Percentiles rank a stretch among this genome's conserved stretches.
These are phyloP conservation scores for Pichiaceae sp. DNA, from an alignment of 1,139 yeast species.

Conservation along the genomic window DNA sequence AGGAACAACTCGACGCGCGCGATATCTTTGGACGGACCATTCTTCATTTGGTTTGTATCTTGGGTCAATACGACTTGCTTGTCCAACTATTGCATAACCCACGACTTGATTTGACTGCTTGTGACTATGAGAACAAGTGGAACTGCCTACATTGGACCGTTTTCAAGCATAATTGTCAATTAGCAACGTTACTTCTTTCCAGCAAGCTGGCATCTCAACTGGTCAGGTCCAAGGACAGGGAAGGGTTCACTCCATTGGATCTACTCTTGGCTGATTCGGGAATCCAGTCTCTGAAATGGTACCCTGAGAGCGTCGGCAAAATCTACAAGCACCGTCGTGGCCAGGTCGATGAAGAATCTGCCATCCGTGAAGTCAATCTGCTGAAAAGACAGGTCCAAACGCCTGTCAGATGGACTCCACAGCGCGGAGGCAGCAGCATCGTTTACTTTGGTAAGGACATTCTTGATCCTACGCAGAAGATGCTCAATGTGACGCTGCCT, in stretches of 20 bases:
- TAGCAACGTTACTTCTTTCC: slow-evolving; percentile 41
- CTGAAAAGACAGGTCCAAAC: slow-evolving; percentile 7
- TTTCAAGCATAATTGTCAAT: slow-evolving; percentile 47
- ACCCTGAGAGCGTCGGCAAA: slow-evolving; percentile 36
- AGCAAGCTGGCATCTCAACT: slow-evolving; percentile 27
- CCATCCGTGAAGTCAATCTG: slow-evolving; percentile 21
- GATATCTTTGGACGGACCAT: slow-evolving; percentile 73
- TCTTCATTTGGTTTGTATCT: slow-evolving; percentile 48
- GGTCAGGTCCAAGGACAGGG: slow-evolving; percentile 56
- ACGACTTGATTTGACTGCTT: slow-evolving; percentile 33
- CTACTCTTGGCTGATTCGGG: slow-evolving; percentile 37
- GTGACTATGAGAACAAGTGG: slow-evolving; percentile 79
- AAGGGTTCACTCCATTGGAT: slow-evolving; percentile 57
- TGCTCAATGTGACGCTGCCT: not conserved
- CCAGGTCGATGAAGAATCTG: slow-evolving; percentile 14
- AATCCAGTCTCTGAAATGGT: slow-evolving; percentile 26
- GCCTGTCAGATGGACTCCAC: not conserved
- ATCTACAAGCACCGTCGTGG: not conserved
- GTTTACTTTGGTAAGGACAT: not conserved
- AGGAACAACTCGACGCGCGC: slow-evolving; percentile 37
- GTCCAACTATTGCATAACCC: slow-evolving; percentile 39
- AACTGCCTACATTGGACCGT: slow-evolving; percentile 69
- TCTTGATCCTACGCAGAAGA: not conserved
- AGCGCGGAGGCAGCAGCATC: not conserved
- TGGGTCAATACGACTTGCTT: slow-evolving; percentile 42